Base-by-base conservation (phyloP, 495 filamentous ascomycete genomes). In the Clohesyomyces aquaticus region DNA sequence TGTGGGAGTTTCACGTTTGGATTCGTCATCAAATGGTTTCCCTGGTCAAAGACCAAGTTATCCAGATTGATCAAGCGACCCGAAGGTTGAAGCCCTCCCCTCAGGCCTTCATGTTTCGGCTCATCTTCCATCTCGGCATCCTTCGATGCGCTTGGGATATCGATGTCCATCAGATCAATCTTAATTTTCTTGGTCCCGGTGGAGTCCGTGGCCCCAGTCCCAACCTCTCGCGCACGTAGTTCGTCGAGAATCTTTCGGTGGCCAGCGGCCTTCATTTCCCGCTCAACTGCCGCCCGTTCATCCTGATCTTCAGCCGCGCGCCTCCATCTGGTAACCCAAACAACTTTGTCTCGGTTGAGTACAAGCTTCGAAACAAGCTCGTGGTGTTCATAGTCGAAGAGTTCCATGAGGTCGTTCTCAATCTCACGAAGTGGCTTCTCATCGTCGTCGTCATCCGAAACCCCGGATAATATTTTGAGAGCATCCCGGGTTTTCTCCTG, bases 11-110 rank as follows among this genome's bases (percentile, higher is more conserved):
- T 91, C 49, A 98, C 93, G 74, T 89, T 96, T 1, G 91, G 87
- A 68, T 99, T 98, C 10, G 95, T 96, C 93, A 98, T 98, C 18
- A 98, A 81, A 78, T 99, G 94, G 68, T 96, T 98, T 16, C 94
- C 94, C 74, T 98, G 94, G 69, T 97, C 93, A 74, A 99, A 99
- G 28, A 96, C 82, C 19, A 99, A 85, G 66, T 96, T 96, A 67
- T 99, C 93, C 46, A 99, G 78, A 70, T 97, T 97, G 77, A 97
- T 92, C 16, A 90, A 76, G 71, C 88, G 88, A 59, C 87, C 84
- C 0, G 63, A 66, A 18, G 94, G 94, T 70, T 96, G 91, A 52
- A 98, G 78, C n/a, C 91, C 91, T 50, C 93, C 88, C 21, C 88
- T 82, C 22, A 96, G 77, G 41, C 85, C 86, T 43, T 84, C 85